Evolutionary conservation across 2,329 filamentous ascomycete genomes (phyloP).

Genomic region (Sporothrix curviconia): DNA sequence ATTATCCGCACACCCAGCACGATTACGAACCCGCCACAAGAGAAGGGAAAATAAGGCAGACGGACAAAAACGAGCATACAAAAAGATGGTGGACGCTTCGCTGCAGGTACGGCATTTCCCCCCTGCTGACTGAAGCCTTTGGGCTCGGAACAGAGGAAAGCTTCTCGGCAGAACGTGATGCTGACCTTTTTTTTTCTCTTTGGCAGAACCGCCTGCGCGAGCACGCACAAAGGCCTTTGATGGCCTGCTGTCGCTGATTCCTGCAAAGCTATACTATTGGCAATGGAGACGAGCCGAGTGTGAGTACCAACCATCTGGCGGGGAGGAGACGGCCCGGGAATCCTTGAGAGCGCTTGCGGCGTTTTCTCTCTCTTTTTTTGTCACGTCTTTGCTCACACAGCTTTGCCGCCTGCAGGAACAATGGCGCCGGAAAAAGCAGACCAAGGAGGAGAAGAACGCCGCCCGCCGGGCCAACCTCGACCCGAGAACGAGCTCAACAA

Average conservation of each 20-base stretch:
- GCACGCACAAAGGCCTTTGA: conserved; percentile 72
- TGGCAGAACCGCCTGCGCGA: conserved; percentile 49
- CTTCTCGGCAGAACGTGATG: neutral
- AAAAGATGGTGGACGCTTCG: conserved; percentile 17
- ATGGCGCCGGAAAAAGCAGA: conserved; percentile 94
- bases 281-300: conserved; percentile 73
- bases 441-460: conserved; percentile 73
- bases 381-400: too few relatives aligned
- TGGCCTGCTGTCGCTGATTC: conserved; percentile 78
- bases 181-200: neutral
- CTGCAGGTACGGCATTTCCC: conserved; percentile 18
- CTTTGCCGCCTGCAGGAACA: conserved; percentile 60
- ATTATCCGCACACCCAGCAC: too few relatives aligned
- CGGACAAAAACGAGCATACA: neutral
- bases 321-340: neutral
- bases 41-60: too few relatives aligned
- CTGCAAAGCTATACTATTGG: conserved; percentile 87
- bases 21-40: too few relatives aligned
- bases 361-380: too few relatives aligned
- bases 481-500: conserved; percentile 74
- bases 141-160: too few relatives aligned
- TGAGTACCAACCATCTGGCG: conserved; percentile 41
- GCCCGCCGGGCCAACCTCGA: conserved; percentile 65
- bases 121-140: neutral
- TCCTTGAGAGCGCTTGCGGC: neutral